Percentiles rank a stretch among this genome's conserved stretches.
Evolutionary conservation across 768 basidiomycete species (phyloP).

Genomic region (Tylopilus sp.): DNA sequence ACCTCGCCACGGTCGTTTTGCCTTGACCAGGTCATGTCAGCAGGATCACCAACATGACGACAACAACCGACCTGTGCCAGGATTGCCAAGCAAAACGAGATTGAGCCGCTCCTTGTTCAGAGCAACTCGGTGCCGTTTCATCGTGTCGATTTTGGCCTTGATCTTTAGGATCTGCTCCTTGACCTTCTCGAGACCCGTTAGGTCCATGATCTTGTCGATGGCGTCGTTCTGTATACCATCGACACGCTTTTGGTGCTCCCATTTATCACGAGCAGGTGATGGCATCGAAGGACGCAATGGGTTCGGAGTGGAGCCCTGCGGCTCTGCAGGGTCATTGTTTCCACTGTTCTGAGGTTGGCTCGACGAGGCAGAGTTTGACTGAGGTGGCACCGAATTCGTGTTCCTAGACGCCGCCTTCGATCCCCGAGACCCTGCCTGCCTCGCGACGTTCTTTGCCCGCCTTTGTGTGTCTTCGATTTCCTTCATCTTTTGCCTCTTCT

Average conservation of each 20-base stretch:
- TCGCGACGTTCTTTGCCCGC: constrained; percentile 4
- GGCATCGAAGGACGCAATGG: constrained; percentile 6
- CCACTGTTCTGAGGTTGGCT: constrained; percentile 1
- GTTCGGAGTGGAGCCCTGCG: not conserved
- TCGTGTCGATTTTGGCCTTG: constrained; percentile 48
- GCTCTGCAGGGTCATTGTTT: not conserved
- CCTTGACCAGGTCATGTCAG: constrained; percentile 1
- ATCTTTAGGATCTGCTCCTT: constrained; percentile 55
- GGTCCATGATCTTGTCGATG: constrained; percentile 63
- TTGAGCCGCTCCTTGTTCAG: constrained; percentile 58
- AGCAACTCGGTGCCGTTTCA: constrained; percentile 46
- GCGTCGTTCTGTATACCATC: constrained; percentile 49
- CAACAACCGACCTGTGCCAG: constrained; percentile 68
- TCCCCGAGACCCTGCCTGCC: not conserved
- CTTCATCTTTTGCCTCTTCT: constrained; percentile 7
- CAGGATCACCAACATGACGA: constrained; percentile 13
- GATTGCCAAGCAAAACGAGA: constrained; percentile 60
- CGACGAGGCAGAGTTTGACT: not conserved
- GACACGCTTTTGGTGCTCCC: constrained; percentile 38
- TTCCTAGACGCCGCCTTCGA: not conserved
- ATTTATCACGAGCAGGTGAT: constrained; percentile 13
- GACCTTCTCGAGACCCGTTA: constrained; percentile 65
- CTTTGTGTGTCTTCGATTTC: constrained; percentile 13
- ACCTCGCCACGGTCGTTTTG: constrained; percentile 38
- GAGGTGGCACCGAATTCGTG: not conserved